These are phyloP conservation scores for Elongisporangium undulatum DNA, from an alignment of 352 stramenopile species.

Conservation along the genomic window DNA sequence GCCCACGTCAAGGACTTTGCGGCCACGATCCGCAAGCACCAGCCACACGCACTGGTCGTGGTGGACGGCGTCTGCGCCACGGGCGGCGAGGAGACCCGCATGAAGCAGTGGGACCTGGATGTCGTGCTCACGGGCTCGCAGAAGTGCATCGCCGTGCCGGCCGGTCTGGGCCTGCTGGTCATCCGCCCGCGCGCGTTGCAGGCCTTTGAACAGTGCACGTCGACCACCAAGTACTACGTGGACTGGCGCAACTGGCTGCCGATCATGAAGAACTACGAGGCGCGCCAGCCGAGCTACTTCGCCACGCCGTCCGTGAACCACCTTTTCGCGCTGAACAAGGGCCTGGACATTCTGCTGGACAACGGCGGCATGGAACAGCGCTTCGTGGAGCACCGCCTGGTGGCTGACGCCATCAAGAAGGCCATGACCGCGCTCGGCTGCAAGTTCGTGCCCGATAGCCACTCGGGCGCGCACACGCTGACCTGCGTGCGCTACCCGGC, in stretches of 20 bases:
- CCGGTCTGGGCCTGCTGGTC: slow-evolving; percentile 59
- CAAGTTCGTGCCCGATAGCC: slow-evolving; percentile 47
- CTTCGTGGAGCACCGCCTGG: slow-evolving; percentile 58
- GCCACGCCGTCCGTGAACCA: slow-evolving; percentile 78
- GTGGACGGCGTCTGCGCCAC: slow-evolving; percentile 71
- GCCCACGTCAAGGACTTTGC: slow-evolving; percentile 57
- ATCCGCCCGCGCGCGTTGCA: slow-evolving; percentile 64
- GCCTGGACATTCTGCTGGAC: slow-evolving; percentile 60
- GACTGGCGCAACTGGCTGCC: slow-evolving; percentile 79
- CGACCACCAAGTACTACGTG: slow-evolving; percentile 61
- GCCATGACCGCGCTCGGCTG: slow-evolving; percentile 61
- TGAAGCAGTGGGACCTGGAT: slow-evolving; percentile 79
- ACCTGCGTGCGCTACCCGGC: slow-evolving; percentile 72
- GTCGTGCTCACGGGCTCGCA: slow-evolving; percentile 76
- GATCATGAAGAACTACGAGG: slow-evolving; percentile 85
- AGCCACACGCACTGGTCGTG: slow-evolving; percentile 58
- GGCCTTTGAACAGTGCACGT: slow-evolving; percentile 54
- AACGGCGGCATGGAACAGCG: slow-evolving; percentile 77
- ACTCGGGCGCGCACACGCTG: slow-evolving; percentile 57
- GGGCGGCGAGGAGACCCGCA: slow-evolving; percentile 68
- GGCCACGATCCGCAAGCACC: slow-evolving; percentile 42
- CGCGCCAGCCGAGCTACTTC: slow-evolving; percentile 70
- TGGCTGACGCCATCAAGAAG: slow-evolving; percentile 60
- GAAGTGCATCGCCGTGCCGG: slow-evolving; percentile 72
- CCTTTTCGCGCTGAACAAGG: slow-evolving; percentile 66